A percentile compares a stretch with the other conserved stretches of the same genome.
Conservation (phyloP, 371 early-diverging fungal species). For the Mucor ambiguus region DNA sequence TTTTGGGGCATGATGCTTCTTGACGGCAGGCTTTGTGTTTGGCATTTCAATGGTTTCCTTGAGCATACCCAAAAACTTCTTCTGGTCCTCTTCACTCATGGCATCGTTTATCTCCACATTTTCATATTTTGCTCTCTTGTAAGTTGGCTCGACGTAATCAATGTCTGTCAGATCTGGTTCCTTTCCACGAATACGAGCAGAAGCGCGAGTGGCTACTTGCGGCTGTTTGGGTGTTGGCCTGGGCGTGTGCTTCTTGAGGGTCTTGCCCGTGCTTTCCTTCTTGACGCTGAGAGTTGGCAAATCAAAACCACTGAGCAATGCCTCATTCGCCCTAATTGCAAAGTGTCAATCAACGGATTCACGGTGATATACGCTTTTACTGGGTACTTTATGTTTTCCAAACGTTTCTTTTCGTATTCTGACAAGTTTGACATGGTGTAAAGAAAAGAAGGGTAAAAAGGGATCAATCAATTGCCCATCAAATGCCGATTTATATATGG, state of each 20-base stretch:
- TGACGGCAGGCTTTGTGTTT: slow-evolving; percentile 21
- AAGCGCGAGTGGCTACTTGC: slow-evolving; percentile 32
- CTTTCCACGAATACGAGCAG: slow-evolving; percentile 48
- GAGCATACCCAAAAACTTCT: slow-evolving; percentile 26
- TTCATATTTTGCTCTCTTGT: slow-evolving; percentile 1
- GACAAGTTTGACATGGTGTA: slow-evolving; percentile 18
- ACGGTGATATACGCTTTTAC: neutral
- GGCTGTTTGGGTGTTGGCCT: slow-evolving; percentile 25
- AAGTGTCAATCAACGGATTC: neutral
- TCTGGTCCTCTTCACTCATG: slow-evolving; percentile 31
- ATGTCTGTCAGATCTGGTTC: slow-evolving; percentile 14
- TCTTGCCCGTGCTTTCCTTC: slow-evolving; percentile 2
- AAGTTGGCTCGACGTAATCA: neutral
- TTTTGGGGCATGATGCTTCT: slow-evolving; percentile 18
- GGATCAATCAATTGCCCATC: neutral
- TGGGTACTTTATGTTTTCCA: slow-evolving; percentile 49
- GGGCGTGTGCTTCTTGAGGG: slow-evolving; percentile 17
- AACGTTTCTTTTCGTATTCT: slow-evolving; percentile 47
- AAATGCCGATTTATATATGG: neutral
- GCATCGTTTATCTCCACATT: slow-evolving; percentile 22
- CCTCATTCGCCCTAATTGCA: slow-evolving; percentile 41
- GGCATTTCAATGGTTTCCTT: slow-evolving; percentile 19
- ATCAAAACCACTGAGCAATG: slow-evolving; percentile 36
- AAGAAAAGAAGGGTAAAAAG: neutral
- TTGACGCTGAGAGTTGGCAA: slow-evolving; percentile 21